phyloP scores from a whole-genome alignment of 441 rosid species.

The Jatropha multifida region DNA sequence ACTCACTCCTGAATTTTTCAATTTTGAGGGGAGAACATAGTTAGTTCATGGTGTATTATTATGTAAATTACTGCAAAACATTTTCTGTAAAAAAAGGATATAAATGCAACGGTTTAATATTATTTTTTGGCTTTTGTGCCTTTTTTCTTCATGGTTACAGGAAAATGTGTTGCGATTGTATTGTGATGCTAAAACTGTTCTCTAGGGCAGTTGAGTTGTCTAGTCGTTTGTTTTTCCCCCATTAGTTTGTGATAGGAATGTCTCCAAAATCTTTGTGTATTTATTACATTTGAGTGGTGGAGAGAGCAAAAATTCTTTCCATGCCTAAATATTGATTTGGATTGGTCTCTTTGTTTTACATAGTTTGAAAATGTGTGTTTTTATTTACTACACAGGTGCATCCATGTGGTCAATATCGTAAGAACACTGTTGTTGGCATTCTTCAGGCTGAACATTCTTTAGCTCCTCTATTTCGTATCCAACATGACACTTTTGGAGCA shows the following conservation, averaged over 20 bases:
- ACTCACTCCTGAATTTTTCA: background rate
- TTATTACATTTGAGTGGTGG: slow-evolving; percentile 9
- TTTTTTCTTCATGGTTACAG: background rate
- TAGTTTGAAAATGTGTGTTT: slow-evolving; percentile 17
- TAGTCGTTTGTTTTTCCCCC: no score
- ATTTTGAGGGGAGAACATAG: background rate
- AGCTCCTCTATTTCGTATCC: slow-evolving; percentile 90
- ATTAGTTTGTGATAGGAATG: background rate
- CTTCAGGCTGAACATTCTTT: slow-evolving; percentile 87
- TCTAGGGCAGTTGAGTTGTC: background rate
- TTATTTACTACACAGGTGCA: slow-evolving; percentile 56
- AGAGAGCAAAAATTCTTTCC: slow-evolving; percentile 8
- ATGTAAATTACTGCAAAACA: background rate
- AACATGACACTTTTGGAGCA: slow-evolving; percentile 8
- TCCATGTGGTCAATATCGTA: slow-evolving; percentile 97
- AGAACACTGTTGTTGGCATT: slow-evolving; percentile 92
- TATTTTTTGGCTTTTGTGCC: background rate
- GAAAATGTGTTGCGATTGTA: background rate
- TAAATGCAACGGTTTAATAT: background rate
- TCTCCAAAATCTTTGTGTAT: background rate
- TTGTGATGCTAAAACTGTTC: background rate
- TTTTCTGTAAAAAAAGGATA: background rate
- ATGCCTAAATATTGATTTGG: background rate
- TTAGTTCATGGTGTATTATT: background rate
- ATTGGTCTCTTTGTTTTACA: slow-evolving; percentile 7